Conservation (phyloP, 2,329 filamentous ascomycete species). For the Eutypa lata region DNA sequence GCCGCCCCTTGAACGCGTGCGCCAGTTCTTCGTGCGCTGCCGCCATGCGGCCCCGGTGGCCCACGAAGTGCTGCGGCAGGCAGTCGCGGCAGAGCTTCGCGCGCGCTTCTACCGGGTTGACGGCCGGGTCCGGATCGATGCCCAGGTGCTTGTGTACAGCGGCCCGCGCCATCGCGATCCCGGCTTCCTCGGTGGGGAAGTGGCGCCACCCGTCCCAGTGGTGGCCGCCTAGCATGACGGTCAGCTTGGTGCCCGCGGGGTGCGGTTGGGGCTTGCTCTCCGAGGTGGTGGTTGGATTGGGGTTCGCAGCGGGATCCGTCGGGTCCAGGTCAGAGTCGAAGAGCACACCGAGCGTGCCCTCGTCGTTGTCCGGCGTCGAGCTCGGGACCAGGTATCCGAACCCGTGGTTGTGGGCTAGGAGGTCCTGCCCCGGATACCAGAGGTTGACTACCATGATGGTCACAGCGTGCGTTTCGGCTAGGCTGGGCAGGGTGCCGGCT, state of each 20-base stretch:
- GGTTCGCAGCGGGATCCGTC: constrained; percentile 8
- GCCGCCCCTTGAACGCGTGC: constrained; percentile 54
- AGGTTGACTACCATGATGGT: constrained; percentile 92
- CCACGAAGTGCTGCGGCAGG: constrained; percentile 87
- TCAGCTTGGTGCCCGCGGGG: constrained; percentile 72
- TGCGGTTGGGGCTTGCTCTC: constrained; percentile 1
- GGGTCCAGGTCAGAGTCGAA: constrained; percentile 70
- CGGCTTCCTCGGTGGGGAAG: constrained; percentile 63
- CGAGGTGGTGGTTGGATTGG: no score
- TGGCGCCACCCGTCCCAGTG: constrained; percentile 69
- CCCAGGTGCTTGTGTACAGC: constrained; percentile 72
- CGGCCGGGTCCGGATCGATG: constrained; percentile 60
- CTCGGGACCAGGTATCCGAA: constrained; percentile 92
- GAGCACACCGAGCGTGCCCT: constrained; percentile 83
- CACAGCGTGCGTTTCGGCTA: constrained; percentile 59
- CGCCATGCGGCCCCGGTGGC: constrained; percentile 64
- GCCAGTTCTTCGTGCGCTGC: constrained; percentile 53
- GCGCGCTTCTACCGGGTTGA: constrained; percentile 56
- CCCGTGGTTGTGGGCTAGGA: constrained; percentile 62
- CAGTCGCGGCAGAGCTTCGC: constrained; percentile 64
- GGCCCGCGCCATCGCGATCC: constrained; percentile 64
- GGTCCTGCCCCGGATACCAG: constrained; percentile 65
- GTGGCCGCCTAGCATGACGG: constrained; percentile 92
- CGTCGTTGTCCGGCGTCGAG: constrained; percentile 72
- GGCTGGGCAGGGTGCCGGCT: constrained; percentile 39